A percentile compares a stretch with the other conserved stretches of the same genome.
Evolutionary conservation across 164 flowering plant genomes (phyloP).

Genomic region (Houttuynia cordata): DNA sequence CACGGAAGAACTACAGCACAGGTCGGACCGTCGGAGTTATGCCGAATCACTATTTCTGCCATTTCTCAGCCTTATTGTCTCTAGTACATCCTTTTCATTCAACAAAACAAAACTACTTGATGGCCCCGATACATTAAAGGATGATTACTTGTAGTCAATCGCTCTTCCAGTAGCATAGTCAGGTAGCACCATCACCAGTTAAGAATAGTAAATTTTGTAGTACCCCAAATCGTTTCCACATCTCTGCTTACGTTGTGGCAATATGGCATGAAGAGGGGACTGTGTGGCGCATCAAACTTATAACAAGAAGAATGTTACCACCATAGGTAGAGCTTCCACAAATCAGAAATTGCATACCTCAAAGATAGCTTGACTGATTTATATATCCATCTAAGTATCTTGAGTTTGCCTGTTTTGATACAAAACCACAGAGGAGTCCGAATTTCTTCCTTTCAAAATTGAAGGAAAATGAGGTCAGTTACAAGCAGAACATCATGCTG

Average conservation of each 20-base stretch:
- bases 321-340: no score
- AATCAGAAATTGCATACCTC: not conserved
- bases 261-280: no score
- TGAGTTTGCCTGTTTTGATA: not conserved
- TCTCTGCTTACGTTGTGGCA: not conserved
- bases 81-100: not conserved
- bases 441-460: no score
- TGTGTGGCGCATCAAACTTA: no score
- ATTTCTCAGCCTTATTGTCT: not conserved
- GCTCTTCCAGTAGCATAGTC: not conserved
- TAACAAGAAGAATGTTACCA: no score
- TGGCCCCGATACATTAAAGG: not conserved
- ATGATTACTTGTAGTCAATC: not conserved
- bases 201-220: not conserved
- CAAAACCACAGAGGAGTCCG: not conserved
- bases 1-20: no score
- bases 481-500: constrained; percentile 58
- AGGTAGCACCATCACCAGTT: not conserved
- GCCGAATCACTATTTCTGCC: not conserved
- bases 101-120: not conserved
- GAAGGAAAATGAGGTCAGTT: not conserved
- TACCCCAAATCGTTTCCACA: not conserved
- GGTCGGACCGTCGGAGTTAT: no score
- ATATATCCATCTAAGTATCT: not conserved
- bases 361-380: not conserved